Percentiles rank a stretch among this genome's conserved stretches.
Conservation (phyloP, 257 asterid species). For the Ilex asprella region DNA sequence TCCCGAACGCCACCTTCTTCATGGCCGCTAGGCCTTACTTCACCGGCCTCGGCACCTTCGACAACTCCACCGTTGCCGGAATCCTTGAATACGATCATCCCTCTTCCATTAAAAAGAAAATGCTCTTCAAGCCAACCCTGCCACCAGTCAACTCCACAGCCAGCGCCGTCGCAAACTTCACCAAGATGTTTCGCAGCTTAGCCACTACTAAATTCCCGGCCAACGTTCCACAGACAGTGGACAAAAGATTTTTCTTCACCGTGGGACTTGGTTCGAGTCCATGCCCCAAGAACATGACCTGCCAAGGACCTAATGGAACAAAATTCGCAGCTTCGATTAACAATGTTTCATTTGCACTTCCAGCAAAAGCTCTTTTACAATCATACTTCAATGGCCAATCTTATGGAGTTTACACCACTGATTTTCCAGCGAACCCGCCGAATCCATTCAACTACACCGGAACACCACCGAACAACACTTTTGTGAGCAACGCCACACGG, state of each 20-base stretch:
- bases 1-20: slow-evolving; percentile 49
- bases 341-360: slow-evolving; percentile 50
- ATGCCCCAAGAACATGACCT: slow-evolving; percentile 42
- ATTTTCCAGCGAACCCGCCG: slow-evolving; percentile 46
- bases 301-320: slow-evolving; percentile 66
- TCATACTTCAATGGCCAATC: slow-evolving; percentile 36
- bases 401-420: slow-evolving; percentile 41
- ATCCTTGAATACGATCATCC: slow-evolving; percentile 45
- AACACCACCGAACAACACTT: slow-evolving; percentile 53
- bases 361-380: slow-evolving; percentile 50
- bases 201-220: slow-evolving; percentile 44
- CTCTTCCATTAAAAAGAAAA: slow-evolving; percentile 6
- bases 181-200: slow-evolving; percentile 43
- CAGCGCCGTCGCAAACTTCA: slow-evolving; percentile 39
- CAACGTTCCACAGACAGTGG: slow-evolving; percentile 41
- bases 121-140: slow-evolving; percentile 33
- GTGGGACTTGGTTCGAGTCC: slow-evolving; percentile 63
- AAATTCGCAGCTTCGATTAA: slow-evolving; percentile 54
- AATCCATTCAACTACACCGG: slow-evolving; percentile 61
- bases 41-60: slow-evolving; percentile 60
- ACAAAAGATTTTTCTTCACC: slow-evolving; percentile 36
- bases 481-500: slow-evolving; percentile 42
- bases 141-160: slow-evolving; percentile 38
- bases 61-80: slow-evolving; percentile 61
- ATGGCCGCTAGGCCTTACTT: slow-evolving; percentile 57